These are phyloP conservation scores for Ceratobasidium sp. DNA, from an alignment of 1,284 basidiomycete species.

Conservation along the genomic window DNA sequence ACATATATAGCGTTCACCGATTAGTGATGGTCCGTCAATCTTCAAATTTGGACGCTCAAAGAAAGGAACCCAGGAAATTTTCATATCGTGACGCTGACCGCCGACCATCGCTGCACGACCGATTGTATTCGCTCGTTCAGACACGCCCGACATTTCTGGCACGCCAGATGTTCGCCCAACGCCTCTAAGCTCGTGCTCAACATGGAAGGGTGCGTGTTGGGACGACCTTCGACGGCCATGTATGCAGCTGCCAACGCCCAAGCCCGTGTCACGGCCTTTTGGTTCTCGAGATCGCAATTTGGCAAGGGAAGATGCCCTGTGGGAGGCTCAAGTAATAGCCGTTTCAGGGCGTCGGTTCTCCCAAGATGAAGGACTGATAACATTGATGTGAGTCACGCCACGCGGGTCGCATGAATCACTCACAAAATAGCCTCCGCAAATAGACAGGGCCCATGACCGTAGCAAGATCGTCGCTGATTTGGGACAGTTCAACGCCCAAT, in stretches of 20 bases:
- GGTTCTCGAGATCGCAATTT: slow-evolving; percentile 38
- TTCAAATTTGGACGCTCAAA: background rate
- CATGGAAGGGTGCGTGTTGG: slow-evolving; percentile 31
- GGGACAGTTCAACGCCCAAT: slow-evolving; percentile 62
- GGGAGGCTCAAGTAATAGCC: slow-evolving; percentile 63
- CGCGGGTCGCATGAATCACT: background rate
- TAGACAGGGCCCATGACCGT: slow-evolving; percentile 64
- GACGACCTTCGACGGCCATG: slow-evolving; percentile 37
- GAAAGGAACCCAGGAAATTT: background rate
- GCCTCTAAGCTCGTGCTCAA: slow-evolving; percentile 35
- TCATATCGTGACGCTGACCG: slow-evolving; percentile 40
- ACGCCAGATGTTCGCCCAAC: slow-evolving; percentile 37
- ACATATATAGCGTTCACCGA: slow-evolving; percentile 1
- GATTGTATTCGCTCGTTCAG: slow-evolving; percentile 31
- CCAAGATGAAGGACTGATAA: slow-evolving; percentile 56
- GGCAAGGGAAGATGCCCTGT: slow-evolving; percentile 61
- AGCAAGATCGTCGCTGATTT: slow-evolving; percentile 65
- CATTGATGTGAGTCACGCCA: slow-evolving; percentile 2
- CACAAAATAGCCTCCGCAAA: slow-evolving; percentile 63
- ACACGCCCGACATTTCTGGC: slow-evolving; percentile 28
- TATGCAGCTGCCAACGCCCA: slow-evolving; percentile 43
- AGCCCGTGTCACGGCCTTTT: slow-evolving; percentile 38
- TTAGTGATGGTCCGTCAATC: background rate
- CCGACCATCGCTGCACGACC: slow-evolving; percentile 38
- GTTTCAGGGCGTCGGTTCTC: slow-evolving; percentile 55